Base-by-base conservation (phyloP, 73 alveolate species). In the Paramecium biaurelia region DNA sequence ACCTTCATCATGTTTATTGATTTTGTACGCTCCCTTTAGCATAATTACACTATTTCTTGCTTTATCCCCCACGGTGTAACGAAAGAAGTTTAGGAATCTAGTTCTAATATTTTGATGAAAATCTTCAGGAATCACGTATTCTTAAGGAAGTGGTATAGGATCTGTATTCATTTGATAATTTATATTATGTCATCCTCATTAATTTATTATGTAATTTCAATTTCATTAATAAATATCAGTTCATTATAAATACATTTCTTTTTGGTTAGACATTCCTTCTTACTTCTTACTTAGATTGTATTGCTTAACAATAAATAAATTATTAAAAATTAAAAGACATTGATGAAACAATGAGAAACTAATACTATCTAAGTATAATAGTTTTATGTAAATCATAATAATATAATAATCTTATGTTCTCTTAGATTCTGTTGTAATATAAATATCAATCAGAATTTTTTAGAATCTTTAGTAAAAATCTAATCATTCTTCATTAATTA, bases 11-110 rank as follows among this genome's bases (percentile, higher is more conserved):
- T 79, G 90, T 10, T 43, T 79, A 45, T 79, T 26, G 12, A 79
- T 79, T 43, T 58, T 43, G 2, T 0, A 42, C 0, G 90, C 70
- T 43, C 90, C 90, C 32, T 8, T 79, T 2, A 79, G 9, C 72
- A 79, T 30, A 11, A 79, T 20, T 21, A 79, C 26, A 8, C 56
- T 45, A 26, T 63, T 63, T 12, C 49, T 63, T 53, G 98, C 92
- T 58, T 99, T 99, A 24, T 92, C 95, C 8, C 89, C 98, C 11
- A 53, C 30, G 18, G 20, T 53, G 11, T 53, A 53, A 53, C 68
- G 98, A 92, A 94, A 24, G 49, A 63, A 63, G 49, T 34, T 41
- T 12, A 79, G 28, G 72, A 42, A 79, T 45, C 28, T 43, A 7
- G 23, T 23, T 45, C 74, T 42, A 3, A 30, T 43, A 21, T 79